Evolutionary conservation across 306 rosid genomes (phyloP).

Genomic region (Malus orientalis): DNA sequence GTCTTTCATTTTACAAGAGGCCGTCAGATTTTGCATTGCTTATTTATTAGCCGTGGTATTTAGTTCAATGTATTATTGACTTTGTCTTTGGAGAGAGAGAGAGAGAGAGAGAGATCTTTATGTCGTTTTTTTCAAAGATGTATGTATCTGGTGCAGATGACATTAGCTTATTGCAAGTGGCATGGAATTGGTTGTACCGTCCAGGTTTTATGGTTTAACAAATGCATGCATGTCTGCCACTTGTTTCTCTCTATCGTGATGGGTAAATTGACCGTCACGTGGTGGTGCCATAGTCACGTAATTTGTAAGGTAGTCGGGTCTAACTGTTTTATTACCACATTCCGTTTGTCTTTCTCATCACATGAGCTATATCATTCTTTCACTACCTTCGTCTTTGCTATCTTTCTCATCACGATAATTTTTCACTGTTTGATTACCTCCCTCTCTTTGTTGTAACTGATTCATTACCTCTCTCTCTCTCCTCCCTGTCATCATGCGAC

Average conservation of each 20-base stretch:
- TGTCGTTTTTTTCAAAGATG: not conserved
- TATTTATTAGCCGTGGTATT: not conserved
- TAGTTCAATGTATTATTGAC: not conserved
- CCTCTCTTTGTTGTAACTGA: too few relatives aligned
- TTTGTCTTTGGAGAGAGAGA: not conserved
- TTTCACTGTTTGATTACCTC: not conserved
- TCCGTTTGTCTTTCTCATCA: too few relatives aligned
- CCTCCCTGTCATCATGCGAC: not conserved
- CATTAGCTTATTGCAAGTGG: not conserved
- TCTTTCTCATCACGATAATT: too few relatives aligned
- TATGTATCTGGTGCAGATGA: not conserved
- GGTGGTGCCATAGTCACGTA: not conserved
- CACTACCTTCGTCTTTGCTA: too few relatives aligned
- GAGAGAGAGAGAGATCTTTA: not conserved
- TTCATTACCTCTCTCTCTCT: not conserved
- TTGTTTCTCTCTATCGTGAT: not conserved
- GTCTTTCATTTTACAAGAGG: not conserved
- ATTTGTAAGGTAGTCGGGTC: not conserved
- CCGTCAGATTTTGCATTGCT: not conserved
- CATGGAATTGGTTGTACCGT: not conserved
- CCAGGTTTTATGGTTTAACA: not conserved
- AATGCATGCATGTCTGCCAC: slow-evolving; percentile 1
- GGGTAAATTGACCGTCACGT: not conserved
- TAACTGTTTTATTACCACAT: too few relatives aligned
- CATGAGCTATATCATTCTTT: too few relatives aligned